Evolutionary conservation across 495 filamentous ascomycete genomes (phyloP), one percentile per base, ranked within the genome.

Genomic region (Aspergillus haitiensis): DNA sequence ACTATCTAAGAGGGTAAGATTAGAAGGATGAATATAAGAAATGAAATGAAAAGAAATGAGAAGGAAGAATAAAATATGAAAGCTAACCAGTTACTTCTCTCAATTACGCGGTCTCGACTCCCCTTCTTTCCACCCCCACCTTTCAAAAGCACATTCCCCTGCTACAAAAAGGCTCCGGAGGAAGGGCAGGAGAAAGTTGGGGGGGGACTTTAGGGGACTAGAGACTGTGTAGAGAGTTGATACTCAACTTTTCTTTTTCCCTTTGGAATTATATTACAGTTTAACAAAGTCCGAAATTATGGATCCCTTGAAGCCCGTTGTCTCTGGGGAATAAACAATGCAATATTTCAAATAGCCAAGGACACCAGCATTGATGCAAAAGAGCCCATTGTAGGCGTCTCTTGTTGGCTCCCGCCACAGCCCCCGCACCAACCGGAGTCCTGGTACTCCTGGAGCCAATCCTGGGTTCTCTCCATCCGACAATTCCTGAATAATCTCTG

Each of bases 271-370:
- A 61, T 35, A 27, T 27, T 27, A 60, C 59, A 83, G 80, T 85
- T 86, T 70, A 81, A 81, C 46, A 64, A 67, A 56, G 34, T 49
- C 32, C 35, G 65, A 31, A 67, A 67, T 47, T 39, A 59, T 47
- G 65, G 64, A 51, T 87, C 85, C 7, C 75, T 87, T 50, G 75
- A 75, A 13, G 79, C 83, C 1, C 82, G 86, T 55, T 86, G 85
- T 65, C 72, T 67, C 42, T 88, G 84, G 77, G 85, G 85, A 33
- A 84, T 88, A 50, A 67, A 78, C 49, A 82, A 83, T 66, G 85
- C 80, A 39, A 78, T 87, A 36, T 85, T 88, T 67, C 81, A 82
- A 58, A 82, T 88, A 40, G 86, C 86, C 10, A 85, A 82, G 69
- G 77, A 72, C 7, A 67, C 49, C 8, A 15, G n/a, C 27, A 18